Evolutionary conservation across 2,329 filamentous ascomycete genomes (phyloP).

Genomic region (Tolypocladium tundrense): DNA sequence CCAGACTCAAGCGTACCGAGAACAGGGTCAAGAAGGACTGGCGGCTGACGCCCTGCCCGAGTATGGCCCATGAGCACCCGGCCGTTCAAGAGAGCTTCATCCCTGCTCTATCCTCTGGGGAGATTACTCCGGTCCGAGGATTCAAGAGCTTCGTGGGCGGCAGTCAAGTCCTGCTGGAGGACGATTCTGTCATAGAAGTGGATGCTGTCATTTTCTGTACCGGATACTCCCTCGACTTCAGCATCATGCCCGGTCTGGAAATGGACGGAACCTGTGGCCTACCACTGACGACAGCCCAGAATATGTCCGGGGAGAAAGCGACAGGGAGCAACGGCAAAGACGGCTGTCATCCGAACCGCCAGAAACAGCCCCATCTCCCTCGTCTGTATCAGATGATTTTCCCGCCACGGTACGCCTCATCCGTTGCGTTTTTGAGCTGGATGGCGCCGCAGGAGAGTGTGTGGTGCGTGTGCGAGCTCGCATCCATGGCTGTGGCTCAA

Average conservation of each 20-base stretch:
- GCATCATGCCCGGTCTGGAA: conserved; percentile 8
- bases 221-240: conserved; percentile 24
- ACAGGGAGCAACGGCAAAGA: not conserved
- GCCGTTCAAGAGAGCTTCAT: conserved; percentile 4
- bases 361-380: conserved; percentile 11
- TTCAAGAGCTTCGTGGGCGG: conserved; percentile 9
- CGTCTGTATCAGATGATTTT: conserved; percentile 31
- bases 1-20: not conserved
- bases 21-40: not conserved
- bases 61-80: conserved; percentile 3
- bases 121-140: not conserved
- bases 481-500: conserved; percentile 28
- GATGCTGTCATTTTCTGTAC: conserved; percentile 26
- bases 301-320: not conserved
- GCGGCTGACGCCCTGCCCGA: conserved; percentile 1
- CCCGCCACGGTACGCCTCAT: conserved; percentile 26
- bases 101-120: not conserved
- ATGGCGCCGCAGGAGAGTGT: conserved; percentile 20
- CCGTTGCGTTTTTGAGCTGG: conserved; percentile 29
- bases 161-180: conserved; percentile 15
- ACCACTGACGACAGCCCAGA: not conserved
- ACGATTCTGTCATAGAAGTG: conserved; percentile 17
- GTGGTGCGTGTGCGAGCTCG: conserved; percentile 26
- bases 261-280: conserved; percentile 5
- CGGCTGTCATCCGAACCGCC: conserved; percentile 5